Base-by-base conservation (phyloP, 768 basidiomycete species). In the Agaricus subrufescens region DNA sequence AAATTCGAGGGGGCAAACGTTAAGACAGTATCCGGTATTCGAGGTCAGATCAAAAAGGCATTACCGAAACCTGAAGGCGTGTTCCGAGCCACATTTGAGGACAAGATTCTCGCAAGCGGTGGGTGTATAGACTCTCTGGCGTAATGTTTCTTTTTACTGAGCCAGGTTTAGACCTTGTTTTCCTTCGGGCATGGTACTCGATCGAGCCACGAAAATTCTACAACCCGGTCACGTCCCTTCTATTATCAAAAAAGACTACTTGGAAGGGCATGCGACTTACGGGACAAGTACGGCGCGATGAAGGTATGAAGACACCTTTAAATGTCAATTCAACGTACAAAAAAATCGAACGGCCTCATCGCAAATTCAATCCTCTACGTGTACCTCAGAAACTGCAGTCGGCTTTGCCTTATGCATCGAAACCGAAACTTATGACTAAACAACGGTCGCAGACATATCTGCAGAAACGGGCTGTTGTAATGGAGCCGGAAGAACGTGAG, bases 1-100 rank as follows among this genome's bases (percentile, higher is more conserved):
- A 98, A 97, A 71, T 98, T 99, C 63, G 97, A 99, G 69, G 97
- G 97, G 15, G 97, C 97, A n/a, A 93, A 89, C 67, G 84, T 99
- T 54, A 79, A 87, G 57, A 98, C 96, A 0, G 97, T 98, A 6
- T 94, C 92, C 5, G 97, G 97, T 10, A 91, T 99, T 54, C 76
- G 97, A 45, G 97, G 97, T 3, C 96, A 98, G 70, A 84, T 99
- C 50, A 99, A 99, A 76, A 98, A 96, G 71, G 94, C 91, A 10
- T 73, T 98, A 30, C 74, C 86, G n/a, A 98, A 95, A 66, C 95
- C 97, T 2, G 94, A 97, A 56, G 97, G 97, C 8, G 85, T 91
- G 4, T 98, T 91, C 79, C 80, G 97, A 60, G 97, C 96, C 2
- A 95, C 95, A 11, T 99, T 98, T 69, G 97, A 99, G 71, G 97